Evolutionary conservation across 345 rosid species (phyloP).

Genomic region (Eucalyptus sp.): DNA sequence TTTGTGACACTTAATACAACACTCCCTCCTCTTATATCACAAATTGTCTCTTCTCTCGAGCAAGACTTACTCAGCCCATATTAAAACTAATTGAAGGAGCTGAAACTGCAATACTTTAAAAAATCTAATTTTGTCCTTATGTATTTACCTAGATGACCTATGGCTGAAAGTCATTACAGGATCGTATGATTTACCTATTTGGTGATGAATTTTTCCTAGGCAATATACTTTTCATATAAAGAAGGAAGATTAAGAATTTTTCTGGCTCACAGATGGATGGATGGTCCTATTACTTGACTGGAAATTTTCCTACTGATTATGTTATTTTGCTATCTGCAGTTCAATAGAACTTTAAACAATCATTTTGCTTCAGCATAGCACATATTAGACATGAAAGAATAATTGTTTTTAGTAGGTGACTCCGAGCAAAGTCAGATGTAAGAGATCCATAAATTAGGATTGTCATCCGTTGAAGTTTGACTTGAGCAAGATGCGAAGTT

Average conservation of each 20-base stretch:
- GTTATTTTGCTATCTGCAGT: background rate
- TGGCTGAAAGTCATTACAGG: background rate
- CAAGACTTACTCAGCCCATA: background rate
- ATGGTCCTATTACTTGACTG: background rate
- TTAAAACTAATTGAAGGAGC: background rate
- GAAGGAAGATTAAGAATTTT: background rate
- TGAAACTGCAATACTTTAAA: background rate
- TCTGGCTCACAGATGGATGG: background rate
- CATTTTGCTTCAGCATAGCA: background rate
- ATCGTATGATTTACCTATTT: background rate
- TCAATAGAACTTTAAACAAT: background rate
- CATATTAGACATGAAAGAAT: background rate
- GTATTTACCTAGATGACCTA: background rate
- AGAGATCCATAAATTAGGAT: background rate
- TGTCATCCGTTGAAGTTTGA: background rate
- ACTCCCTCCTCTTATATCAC: background rate
- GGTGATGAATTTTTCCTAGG: background rate
- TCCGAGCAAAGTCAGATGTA: background rate
- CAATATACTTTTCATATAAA: background rate
- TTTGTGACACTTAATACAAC: background rate
- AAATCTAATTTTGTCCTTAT: background rate
- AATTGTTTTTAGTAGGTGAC: background rate
- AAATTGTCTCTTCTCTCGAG: background rate
- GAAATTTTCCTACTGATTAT: background rate
- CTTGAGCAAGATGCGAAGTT: background rate